A percentile compares a stretch with the other conserved stretches of the same genome.
Conservation (phyloP, 805 yeast genomes). For the Zygosaccharomyces lentus region DNA sequence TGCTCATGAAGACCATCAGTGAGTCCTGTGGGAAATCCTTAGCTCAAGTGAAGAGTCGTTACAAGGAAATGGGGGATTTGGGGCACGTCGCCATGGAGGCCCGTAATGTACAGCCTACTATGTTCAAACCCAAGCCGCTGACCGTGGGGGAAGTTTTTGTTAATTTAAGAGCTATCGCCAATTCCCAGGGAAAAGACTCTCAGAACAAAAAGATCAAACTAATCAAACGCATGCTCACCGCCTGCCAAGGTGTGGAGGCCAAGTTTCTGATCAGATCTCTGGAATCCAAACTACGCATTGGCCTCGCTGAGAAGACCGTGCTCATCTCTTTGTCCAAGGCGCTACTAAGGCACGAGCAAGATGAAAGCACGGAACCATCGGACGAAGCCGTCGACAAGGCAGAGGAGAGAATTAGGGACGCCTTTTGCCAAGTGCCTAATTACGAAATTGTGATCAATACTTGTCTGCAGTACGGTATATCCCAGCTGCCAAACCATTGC, state of each 20-base stretch:
- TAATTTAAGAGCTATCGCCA: slow-evolving; percentile 72
- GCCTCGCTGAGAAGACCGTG: slow-evolving; percentile 91
- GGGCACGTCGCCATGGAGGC: slow-evolving; percentile 86
- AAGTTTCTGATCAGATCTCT: slow-evolving; percentile 84
- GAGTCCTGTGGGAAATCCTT: slow-evolving; percentile 83
- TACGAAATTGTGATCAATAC: slow-evolving; percentile 72
- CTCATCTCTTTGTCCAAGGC: slow-evolving; percentile 82
- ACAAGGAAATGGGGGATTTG: slow-evolving; percentile 78
- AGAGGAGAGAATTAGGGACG: slow-evolving; percentile 76
- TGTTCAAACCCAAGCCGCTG: slow-evolving; percentile 87
- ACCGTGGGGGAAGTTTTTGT: slow-evolving; percentile 70
- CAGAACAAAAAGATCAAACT: slow-evolving; percentile 72
- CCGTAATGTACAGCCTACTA: slow-evolving; percentile 79
- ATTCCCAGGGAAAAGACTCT: slow-evolving; percentile 71
- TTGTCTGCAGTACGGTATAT: slow-evolving; percentile 64
- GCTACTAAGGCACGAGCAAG: slow-evolving; percentile 56
- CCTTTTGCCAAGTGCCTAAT: slow-evolving; percentile 86
- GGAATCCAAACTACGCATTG: slow-evolving; percentile 90
- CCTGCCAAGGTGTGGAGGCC: slow-evolving; percentile 83
- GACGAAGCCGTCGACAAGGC: slow-evolving; percentile 52
- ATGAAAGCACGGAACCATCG: slow-evolving; percentile 35
- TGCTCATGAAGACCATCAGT: slow-evolving; percentile 80
- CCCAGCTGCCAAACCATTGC: slow-evolving; percentile 60
- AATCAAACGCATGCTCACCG: slow-evolving; percentile 79
- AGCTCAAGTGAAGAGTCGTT: slow-evolving; percentile 66